Evolutionary conservation across 306 rosid genomes (phyloP).

Genomic region (Citrullus mucosospermus): DNA sequence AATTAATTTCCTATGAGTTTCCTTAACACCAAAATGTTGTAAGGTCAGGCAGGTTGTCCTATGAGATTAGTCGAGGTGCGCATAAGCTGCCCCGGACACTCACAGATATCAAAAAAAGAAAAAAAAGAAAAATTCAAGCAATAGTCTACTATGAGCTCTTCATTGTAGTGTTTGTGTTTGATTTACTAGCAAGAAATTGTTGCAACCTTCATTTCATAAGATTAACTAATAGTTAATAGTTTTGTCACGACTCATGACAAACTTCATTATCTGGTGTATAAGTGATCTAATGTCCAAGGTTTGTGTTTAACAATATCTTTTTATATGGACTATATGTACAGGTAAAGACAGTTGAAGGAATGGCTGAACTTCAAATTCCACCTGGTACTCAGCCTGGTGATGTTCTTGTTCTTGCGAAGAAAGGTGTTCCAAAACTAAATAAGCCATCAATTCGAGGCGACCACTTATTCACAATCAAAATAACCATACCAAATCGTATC

Average conservation of each 20-base stretch:
- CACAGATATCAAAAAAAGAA: no score
- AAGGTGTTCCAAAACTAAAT: slow-evolving; percentile 86
- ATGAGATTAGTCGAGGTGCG: no score
- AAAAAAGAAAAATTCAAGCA: background rate
- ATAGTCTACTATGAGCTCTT: background rate
- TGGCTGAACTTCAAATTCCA: slow-evolving; percentile 63
- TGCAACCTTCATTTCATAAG: background rate
- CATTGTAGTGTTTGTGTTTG: background rate
- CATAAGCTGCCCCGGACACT: no score
- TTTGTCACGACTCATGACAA: background rate
- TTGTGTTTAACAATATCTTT: background rate
- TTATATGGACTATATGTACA: slow-evolving; percentile 23
- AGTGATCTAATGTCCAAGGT: background rate
- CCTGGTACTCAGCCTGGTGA: slow-evolving; percentile 93
- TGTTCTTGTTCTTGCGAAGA: slow-evolving; percentile 67
- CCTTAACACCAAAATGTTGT: no score
- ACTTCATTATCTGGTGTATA: background rate
- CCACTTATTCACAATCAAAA: slow-evolving; percentile 79
- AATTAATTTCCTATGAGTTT: no score
- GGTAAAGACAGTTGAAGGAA: slow-evolving; percentile 90
- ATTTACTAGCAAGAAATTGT: background rate
- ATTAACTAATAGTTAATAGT: background rate
- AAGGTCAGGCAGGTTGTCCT: no score
- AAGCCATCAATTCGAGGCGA: slow-evolving; percentile 88
- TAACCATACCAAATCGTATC: slow-evolving; percentile 72